These are phyloP conservation scores for Phialophora macrospora DNA, from an alignment of 2,329 filamentous ascomycete genomes.

Conservation along the genomic window DNA sequence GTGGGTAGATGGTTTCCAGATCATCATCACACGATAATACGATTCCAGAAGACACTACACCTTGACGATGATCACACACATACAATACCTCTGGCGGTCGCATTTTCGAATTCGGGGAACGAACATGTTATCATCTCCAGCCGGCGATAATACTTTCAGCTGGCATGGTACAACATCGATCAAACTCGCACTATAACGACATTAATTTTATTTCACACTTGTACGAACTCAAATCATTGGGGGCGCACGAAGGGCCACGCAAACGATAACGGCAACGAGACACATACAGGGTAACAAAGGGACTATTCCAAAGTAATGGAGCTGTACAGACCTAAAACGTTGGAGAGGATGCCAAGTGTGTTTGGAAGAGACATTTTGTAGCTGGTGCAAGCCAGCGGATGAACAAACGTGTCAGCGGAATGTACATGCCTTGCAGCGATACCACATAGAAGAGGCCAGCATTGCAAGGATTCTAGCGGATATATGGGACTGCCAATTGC, in stretches of 20 bases:
- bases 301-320: slow-evolving; percentile 14
- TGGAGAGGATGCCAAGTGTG: slow-evolving; percentile 15
- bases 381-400: neutral
- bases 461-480: slow-evolving; percentile 3
- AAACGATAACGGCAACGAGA: slow-evolving; percentile 25
- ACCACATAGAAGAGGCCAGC: slow-evolving; percentile 1
- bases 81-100: neutral
- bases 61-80: neutral
- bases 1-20: slow-evolving; percentile 84
- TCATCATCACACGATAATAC: slow-evolving; percentile 73
- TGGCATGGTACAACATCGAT: slow-evolving; percentile 16
- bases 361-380: slow-evolving; percentile 4
- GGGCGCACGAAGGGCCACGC: slow-evolving; percentile 18
- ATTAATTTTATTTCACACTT: slow-evolving; percentile 19
- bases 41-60: slow-evolving; percentile 6
- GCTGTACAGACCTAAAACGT: slow-evolving; percentile 7
- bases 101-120: slow-evolving; percentile 9
- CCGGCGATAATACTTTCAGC: slow-evolving; percentile 4
- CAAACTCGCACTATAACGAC: slow-evolving; percentile 10
- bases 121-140: slow-evolving; percentile 4
- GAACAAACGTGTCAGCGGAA: neutral
- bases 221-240: slow-evolving; percentile 9
- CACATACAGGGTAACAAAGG: slow-evolving; percentile 1
- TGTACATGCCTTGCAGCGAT: slow-evolving; percentile 4
- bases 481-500: too few species aligned